A percentile compares a stretch with the other conserved stretches of the same genome.
These are phyloP conservation scores for Sanghuangporus weigelae DNA, from an alignment of 1,284 basidiomycete genomes.

Conservation along the genomic window DNA sequence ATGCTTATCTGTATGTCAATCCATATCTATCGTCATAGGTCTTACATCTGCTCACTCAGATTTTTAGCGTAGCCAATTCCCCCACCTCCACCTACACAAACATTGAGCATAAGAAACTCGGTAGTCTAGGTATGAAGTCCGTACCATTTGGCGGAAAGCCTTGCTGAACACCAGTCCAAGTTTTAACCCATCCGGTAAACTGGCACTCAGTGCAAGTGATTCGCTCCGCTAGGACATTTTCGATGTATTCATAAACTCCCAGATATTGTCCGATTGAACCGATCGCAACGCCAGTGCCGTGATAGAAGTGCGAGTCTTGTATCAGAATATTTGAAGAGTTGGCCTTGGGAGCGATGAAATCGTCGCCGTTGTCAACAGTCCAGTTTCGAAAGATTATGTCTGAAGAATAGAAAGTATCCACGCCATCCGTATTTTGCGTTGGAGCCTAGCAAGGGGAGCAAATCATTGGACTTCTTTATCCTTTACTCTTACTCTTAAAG, in stretches of 20 bases:
- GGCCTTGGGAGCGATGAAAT: slow-evolving; percentile 30
- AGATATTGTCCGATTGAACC: slow-evolving; percentile 27
- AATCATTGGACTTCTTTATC: neutral
- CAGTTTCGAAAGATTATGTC: slow-evolving; percentile 30
- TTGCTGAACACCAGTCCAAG: slow-evolving; percentile 29
- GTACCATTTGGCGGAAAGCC: slow-evolving; percentile 29
- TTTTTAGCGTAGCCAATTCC: neutral
- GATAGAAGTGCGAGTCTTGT: slow-evolving; percentile 28
- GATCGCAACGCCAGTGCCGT: slow-evolving; percentile 30
- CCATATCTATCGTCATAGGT: neutral
- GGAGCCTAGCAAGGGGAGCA: slow-evolving; percentile 21
- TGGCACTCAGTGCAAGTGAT: slow-evolving; percentile 22
- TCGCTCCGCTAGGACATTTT: slow-evolving; percentile 28
- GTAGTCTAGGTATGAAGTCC: neutral
- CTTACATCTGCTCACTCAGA: neutral
- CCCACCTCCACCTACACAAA: neutral
- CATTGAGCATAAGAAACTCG: neutral
- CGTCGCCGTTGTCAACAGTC: slow-evolving; percentile 29
- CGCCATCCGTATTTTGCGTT: slow-evolving; percentile 31
- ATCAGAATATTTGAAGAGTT: slow-evolving; percentile 33
- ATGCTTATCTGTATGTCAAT: slow-evolving; percentile 19
- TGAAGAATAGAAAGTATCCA: slow-evolving; percentile 30
- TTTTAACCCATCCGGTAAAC: slow-evolving; percentile 28
- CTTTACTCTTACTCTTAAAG: neutral
- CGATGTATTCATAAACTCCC: slow-evolving; percentile 28